Evolutionary conservation across 176 grass and related monocot genomes (phyloP).

Genomic region (Alloteropsis semialata): DNA sequence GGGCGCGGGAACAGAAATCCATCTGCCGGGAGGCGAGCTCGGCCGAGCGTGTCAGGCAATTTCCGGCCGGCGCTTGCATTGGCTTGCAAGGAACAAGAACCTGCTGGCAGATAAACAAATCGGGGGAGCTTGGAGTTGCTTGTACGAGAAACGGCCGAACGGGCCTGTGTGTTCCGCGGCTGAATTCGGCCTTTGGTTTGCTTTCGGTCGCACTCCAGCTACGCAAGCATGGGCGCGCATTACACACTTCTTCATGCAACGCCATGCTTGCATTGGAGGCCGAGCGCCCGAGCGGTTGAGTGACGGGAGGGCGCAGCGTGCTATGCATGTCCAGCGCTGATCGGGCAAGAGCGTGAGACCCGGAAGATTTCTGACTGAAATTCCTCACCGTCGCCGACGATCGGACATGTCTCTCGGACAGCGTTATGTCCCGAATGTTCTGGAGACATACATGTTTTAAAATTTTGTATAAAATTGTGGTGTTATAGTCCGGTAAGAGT

Average conservation of each 20-base stretch:
- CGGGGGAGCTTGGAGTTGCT: conserved; percentile 21
- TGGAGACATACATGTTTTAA: background rate
- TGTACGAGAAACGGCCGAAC: conserved; percentile 18
- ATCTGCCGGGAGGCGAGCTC: background rate
- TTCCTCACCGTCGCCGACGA: no score
- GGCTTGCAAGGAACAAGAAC: conserved; percentile 55
- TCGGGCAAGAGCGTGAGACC: background rate
- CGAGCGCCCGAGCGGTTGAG: background rate
- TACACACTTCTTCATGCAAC: no score
- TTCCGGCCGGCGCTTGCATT: conserved; percentile 18
- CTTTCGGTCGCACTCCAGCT: conserved; percentile 3
- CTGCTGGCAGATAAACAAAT: conserved; percentile 7
- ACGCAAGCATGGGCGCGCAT: background rate
- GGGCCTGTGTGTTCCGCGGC: background rate
- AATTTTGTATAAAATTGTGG: background rate
- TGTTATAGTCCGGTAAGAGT: background rate
- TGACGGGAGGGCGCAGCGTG: background rate
- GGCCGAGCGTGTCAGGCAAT: background rate
- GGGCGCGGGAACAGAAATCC: background rate
- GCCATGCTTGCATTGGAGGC: background rate
- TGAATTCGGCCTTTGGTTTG: background rate
- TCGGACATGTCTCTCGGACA: background rate
- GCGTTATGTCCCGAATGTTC: background rate
- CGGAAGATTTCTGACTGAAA: background rate
- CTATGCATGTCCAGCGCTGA: background rate